Base-by-base conservation (phyloP, 345 rosid genomes). In the Citrus sp. region DNA sequence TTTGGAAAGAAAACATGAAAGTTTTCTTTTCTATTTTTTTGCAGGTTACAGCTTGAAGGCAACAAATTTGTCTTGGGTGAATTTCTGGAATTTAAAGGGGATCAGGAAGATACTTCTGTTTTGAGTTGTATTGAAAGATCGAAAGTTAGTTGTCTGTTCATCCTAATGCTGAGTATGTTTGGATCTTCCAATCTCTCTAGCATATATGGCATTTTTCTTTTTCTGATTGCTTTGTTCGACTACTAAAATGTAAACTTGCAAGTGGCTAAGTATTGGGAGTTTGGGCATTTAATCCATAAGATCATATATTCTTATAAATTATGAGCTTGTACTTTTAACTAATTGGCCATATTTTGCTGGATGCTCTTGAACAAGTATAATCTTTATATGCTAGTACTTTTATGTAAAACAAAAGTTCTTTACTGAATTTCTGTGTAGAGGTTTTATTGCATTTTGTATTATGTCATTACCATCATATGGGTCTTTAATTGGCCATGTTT, bases 161-260 rank as follows among this genome's bases (percentile, higher is more conserved):
- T 91, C 68, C 98, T 93, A 79, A 87, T 89, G 85, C 91, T 90
- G 7, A 93, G 98, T 85, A 92, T 93, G 95, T 75, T 93, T 81
- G 97, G 98, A 77, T 82, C 92, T 60, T 97, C 95, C 93, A 90
- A 54, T 54, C 58, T 54, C 7, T 54, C 22, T 18, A 62, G 49
- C 64, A 27, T 74, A 80, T 73, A n/a, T 19, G 73, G 28, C 35
- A 40, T 74, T 49, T 62, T 35, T 10, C 46, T 64, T 40, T 46
- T 14, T 19, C n/a, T 56, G 13, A 3, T 28, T 6, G 13, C 63
- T 38, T 49, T 51, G 22, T 25, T 78, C 56, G 6, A 27, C 35
- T 75, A 21, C 51, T 34, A 28, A 58, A 37, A 54, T 16, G 75
- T 55, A 28, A 42, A 69, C 9, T 46, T 65, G 21, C 16, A 46